Base-by-base conservation (phyloP, 192 early-diverging fungal species). In the Coemansia umbellata region DNA sequence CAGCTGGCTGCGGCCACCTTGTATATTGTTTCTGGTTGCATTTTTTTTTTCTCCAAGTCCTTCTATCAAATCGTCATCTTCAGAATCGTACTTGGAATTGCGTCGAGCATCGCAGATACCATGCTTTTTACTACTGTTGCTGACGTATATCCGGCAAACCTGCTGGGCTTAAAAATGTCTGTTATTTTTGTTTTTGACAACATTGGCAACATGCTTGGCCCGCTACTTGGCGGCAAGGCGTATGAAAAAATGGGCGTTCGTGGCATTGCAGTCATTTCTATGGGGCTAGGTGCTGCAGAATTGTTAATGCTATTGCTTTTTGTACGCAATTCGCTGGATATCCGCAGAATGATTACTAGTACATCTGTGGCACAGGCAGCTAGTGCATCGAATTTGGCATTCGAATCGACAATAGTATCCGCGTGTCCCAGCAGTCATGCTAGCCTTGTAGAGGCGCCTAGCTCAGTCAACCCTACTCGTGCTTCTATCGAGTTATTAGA, bases 41-140 rank as follows among this genome's bases (percentile, higher is more conserved):
- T 75, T 8, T 59, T 75, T 13, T 69, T 43, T 19, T 68, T 57
- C 37, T 48, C 72, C 6, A 53, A 42, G 35, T 48, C 32, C 8
- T 68, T 75, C 24, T 67, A 75, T 41, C 65, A 65, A 28, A 51
- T 75, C 4, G 57, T 75, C 4, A 22, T 68, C 4, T 75, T 75
- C 31, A 52, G 72, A 5, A 40, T 75, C 10, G 37, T 75, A 0
- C 53, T 75, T 8, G 72, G 72, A 4, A 47, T 58, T 7, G 65
- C 72, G 1, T 75, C 72, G 8, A 75, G 72, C 33, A 61, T 60
- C 8, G 65, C 72, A 8, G 72, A 75, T 31, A 69, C 66, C 0
- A 75, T 75, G 65, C 61, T 75, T 15, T 75, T 69, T 51, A 69
- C 72, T 5, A 65, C 66, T 13, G 72, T 75, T 14, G 72, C 72